Percentiles rank a stretch among this genome's conserved stretches.
phyloP scores from a whole-genome alignment of 768 basidiomycete genomes.

The Termitomyces sp. region DNA sequence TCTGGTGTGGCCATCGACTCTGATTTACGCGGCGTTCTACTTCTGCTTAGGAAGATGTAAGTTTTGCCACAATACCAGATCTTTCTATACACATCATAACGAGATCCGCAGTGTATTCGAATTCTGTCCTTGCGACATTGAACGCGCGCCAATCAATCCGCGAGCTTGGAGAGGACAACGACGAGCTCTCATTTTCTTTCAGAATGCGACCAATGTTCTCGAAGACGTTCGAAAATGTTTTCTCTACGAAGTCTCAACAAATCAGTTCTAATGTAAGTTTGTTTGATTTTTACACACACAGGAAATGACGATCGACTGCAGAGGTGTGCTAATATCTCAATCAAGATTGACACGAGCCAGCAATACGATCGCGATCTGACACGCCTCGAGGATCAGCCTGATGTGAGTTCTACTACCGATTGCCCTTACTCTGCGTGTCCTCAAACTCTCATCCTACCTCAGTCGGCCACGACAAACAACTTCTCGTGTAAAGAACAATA shows the following conservation, averaged over 20 bases:
- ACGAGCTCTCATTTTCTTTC: slow-evolving; percentile 41
- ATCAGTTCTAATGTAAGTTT: slow-evolving; percentile 27
- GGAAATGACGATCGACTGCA: slow-evolving; percentile 14
- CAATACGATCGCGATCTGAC: slow-evolving; percentile 40
- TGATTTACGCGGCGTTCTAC: slow-evolving; percentile 58
- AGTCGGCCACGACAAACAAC: slow-evolving; percentile 17
- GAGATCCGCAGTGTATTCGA: slow-evolving; percentile 41
- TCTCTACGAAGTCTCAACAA: slow-evolving; percentile 20
- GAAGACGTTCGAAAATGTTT: slow-evolving; percentile 7
- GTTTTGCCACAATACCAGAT: slow-evolving; percentile 11
- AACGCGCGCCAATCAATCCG: slow-evolving; percentile 45
- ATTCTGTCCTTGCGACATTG: slow-evolving; percentile 50
- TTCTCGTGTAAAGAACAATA: slow-evolving; percentile 12
- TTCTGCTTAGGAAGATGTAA: slow-evolving; percentile 49
- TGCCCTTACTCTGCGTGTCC: background rate
- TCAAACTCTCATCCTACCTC: background rate
- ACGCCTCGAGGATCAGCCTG: slow-evolving; percentile 14
- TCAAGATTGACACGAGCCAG: slow-evolving; percentile 61
- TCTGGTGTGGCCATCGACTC: slow-evolving; percentile 40
- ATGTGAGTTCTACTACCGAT: slow-evolving; percentile 6
- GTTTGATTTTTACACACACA: background rate
- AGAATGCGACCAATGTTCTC: slow-evolving; percentile 34
- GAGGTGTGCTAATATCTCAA: slow-evolving; percentile 52
- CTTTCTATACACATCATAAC: background rate
- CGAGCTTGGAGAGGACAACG: slow-evolving; percentile 39